Percentiles rank a stretch among this genome's conserved stretches.
Conservation (phyloP, 2,329 filamentous ascomycete genomes). For the Sporothrix globosa region DNA sequence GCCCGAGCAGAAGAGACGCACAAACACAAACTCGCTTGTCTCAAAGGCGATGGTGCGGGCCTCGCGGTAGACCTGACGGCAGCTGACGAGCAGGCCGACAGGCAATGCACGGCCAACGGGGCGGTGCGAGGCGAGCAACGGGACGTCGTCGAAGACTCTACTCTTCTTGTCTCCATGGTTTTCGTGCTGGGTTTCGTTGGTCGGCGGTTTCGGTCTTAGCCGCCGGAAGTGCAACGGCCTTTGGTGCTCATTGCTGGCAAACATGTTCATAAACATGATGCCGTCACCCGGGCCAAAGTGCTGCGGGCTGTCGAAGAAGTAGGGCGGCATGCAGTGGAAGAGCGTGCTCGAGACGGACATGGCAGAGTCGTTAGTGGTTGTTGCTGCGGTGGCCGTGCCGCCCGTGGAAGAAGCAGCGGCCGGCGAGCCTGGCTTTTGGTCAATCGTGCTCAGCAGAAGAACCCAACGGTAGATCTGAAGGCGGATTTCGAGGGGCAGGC, state of each 20-base stretch:
- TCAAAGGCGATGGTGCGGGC: constrained; percentile 47
- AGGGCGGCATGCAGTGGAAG: constrained; percentile 4
- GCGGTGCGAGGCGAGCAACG: constrained; percentile 43
- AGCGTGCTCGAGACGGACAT: constrained; percentile 9
- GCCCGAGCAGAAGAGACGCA: constrained; percentile 52
- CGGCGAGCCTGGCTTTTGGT: constrained; percentile 36
- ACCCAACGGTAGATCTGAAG: constrained; percentile 53
- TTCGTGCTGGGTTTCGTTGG: not conserved
- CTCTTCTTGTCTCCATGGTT: not conserved
- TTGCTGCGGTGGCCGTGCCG: not conserved
- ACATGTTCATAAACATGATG: constrained; percentile 15
- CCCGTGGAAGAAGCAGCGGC: not conserved
- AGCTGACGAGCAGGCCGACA: constrained; percentile 46
- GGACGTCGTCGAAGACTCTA: not conserved
- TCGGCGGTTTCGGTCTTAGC: not conserved
- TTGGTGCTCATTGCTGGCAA: constrained; percentile 12
- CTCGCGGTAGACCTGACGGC: constrained; percentile 50
- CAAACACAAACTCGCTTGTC: constrained; percentile 52
- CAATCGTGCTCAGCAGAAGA: constrained; percentile 38
- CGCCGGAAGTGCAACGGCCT: not conserved
- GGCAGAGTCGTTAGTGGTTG: not conserved
- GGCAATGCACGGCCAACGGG: constrained; percentile 48
- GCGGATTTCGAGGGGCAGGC: constrained; percentile 51
- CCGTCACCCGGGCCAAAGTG: constrained; percentile 15
- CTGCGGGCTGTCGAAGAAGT: constrained; percentile 11